Evolutionary conservation across 768 basidiomycete genomes (phyloP), one percentile per base, ranked within the genome.

Genomic region (Termitomyces sp.): DNA sequence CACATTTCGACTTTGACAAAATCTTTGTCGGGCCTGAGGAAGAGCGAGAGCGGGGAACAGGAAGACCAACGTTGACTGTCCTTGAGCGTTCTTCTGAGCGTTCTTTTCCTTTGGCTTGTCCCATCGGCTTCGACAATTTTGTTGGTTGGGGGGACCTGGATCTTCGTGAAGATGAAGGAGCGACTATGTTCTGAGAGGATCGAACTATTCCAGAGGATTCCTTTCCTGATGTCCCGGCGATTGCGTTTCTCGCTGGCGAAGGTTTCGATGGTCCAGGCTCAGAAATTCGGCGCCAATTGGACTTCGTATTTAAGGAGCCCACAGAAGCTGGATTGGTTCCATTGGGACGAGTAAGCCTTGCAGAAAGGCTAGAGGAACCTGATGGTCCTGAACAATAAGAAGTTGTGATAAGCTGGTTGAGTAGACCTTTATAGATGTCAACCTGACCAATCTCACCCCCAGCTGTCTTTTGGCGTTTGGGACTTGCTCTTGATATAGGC

Each of bases 391-490:
- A 24, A 55, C 15, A 36, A 33, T n/a, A 18, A 59, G 13, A 35
- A 13, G 32, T 52, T 24, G 12, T 16, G 35, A 20, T 55, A 0
- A 60, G 38, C 16, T 28, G 35, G 36, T 9, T 45, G 42, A 40
- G 49, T 38, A 22, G 33, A 40, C 33, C 11, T 24, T 16, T 15
- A 32, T 8, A 13, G 24, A 49, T 35, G 40, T 20, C 16, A 42
- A 24, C 51, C 39, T 56, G 6, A 44, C 45, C 39, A 51, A 48
- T 38, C 7, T 28, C 33, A 46, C 35, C 58, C 35, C 36, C 55
- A 15, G 24, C 39, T 35, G 59, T 59, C 28, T 52, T 60, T 49
- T 39, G 61, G 46, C 66, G 66, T 36, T 67, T 67, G 12, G 61
- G 57, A 51, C 46, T 63, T 22, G 55, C 32, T 5, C 46, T 38